Conservation (phyloP, 2,329 filamentous ascomycete genomes). For the Aspergillus luchuensis region DNA sequence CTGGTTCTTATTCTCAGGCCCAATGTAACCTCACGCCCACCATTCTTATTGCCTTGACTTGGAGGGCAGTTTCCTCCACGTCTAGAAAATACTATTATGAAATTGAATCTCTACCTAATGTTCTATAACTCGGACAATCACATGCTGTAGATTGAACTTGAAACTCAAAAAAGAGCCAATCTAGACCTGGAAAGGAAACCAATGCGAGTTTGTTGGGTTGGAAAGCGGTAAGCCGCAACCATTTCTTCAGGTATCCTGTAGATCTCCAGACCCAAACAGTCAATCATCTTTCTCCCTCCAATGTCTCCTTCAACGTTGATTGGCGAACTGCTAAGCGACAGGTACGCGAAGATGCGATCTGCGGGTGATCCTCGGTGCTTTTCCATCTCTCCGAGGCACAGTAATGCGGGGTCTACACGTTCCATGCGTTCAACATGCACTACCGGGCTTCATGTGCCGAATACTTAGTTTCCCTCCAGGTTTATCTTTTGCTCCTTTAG, state of each 20-base stretch:
- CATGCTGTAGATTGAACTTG: not conserved
- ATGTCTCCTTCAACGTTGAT: not conserved
- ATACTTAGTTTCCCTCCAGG: not conserved
- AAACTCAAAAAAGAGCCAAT: not conserved
- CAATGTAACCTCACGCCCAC: too few species aligned
- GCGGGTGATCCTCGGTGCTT: not conserved
- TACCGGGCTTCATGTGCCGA: slow-evolving; percentile 9
- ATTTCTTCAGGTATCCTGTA: not conserved
- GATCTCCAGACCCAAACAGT: not conserved
- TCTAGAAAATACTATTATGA: too few species aligned
- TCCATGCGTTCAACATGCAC: slow-evolving; percentile 1
- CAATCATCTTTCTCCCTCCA: not conserved
- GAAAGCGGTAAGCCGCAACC: not conserved
- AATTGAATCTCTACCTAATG: too few species aligned
- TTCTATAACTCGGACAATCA: not conserved
- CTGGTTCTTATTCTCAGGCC: too few species aligned
- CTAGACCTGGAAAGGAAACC: not conserved
- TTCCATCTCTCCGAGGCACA: slow-evolving; percentile 10
- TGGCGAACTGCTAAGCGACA: not conserved
- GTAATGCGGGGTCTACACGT: slow-evolving; percentile 10
- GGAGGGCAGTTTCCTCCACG: too few species aligned
- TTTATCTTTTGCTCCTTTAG: not conserved
- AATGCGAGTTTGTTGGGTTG: not conserved
- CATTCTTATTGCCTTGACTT: too few species aligned
- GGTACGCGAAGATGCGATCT: not conserved